These are phyloP conservation scores for Colletotrichum abscissum DNA, from an alignment of 2,329 filamentous ascomycete species.

Conservation along the genomic window DNA sequence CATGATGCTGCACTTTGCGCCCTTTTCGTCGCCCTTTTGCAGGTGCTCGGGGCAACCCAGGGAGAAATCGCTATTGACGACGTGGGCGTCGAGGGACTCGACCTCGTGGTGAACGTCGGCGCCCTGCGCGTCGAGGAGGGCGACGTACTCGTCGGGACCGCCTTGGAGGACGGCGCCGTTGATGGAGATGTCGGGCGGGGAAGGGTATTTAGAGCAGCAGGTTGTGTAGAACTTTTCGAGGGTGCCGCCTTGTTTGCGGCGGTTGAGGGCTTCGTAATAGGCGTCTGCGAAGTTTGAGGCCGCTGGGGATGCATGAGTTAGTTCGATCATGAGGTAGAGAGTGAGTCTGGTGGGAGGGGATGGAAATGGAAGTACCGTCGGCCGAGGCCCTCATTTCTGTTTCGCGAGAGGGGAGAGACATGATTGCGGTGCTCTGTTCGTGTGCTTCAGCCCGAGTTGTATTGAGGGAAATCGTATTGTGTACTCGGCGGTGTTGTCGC, in stretches of 20 bases:
- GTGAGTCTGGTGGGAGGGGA: background rate
- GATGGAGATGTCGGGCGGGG: constrained; percentile 78
- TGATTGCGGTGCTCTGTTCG: constrained; percentile 30
- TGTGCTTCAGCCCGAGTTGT: no score
- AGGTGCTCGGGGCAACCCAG: constrained; percentile 64
- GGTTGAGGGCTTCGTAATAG: constrained; percentile 82
- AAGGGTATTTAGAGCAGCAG: constrained; percentile 61
- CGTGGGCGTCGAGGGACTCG: constrained; percentile 80
- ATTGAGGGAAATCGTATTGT: background rate
- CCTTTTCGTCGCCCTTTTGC: constrained; percentile 55
- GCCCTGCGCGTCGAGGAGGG: constrained; percentile 74
- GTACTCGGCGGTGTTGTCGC: constrained; percentile 10
- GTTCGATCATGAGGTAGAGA: background rate
- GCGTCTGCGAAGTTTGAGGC: constrained; percentile 77
- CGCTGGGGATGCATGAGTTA: constrained; percentile 55
- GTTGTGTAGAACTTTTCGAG: constrained; percentile 79
- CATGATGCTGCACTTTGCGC: constrained; percentile 74
- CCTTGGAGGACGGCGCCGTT: constrained; percentile 78
- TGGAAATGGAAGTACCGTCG: constrained; percentile 52
- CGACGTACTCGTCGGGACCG: constrained; percentile 71
- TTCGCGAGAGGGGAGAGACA: constrained; percentile 53
- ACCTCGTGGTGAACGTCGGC: constrained; percentile 74
- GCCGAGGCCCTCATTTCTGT: constrained; percentile 57
- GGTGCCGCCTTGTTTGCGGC: constrained; percentile 70
- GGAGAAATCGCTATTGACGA: constrained; percentile 76